Percentiles rank a stretch among this genome's conserved stretches.
These are phyloP conservation scores for Alternaria viburni DNA, from an alignment of 2,329 filamentous ascomycete genomes.

Conservation along the genomic window DNA sequence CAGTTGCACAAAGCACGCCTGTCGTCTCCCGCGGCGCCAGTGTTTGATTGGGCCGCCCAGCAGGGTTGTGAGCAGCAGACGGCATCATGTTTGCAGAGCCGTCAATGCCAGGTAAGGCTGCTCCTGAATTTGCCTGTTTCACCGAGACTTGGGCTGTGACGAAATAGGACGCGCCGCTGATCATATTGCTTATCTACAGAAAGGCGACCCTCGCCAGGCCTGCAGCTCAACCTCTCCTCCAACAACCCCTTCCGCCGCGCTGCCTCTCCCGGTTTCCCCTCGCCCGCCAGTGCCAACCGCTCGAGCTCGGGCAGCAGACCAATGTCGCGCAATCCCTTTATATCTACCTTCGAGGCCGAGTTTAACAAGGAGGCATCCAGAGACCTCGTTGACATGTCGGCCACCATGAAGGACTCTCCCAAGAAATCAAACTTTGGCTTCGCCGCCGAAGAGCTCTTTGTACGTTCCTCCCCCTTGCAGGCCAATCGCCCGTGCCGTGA, in stretches of 20 bases:
- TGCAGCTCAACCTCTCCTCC: slow-evolving; percentile 70
- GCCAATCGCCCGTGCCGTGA: slow-evolving; percentile 10
- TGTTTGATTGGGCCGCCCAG: slow-evolving; percentile 41
- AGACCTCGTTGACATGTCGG: slow-evolving; percentile 48
- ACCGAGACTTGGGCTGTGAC: slow-evolving; percentile 35
- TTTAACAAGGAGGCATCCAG: slow-evolving; percentile 46
- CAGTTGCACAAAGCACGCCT: slow-evolving; percentile 23
- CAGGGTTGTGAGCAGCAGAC: slow-evolving; percentile 41
- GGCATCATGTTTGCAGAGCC: slow-evolving; percentile 51
- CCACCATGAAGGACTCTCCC: slow-evolving; percentile 51
- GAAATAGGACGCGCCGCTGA: slow-evolving; percentile 36
- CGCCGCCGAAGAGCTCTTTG: slow-evolving; percentile 75
- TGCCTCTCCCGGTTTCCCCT: slow-evolving; percentile 59
- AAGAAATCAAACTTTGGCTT: slow-evolving; percentile 52
- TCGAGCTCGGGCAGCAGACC: slow-evolving; percentile 66
- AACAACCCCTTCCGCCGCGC: slow-evolving; percentile 83
- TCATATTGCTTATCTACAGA: slow-evolving; percentile 45
- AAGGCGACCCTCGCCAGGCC: slow-evolving; percentile 59
- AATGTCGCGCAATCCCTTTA: slow-evolving; percentile 76
- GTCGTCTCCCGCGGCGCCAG: slow-evolving; percentile 30
- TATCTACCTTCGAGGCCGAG: slow-evolving; percentile 62
- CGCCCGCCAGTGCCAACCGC: slow-evolving; percentile 51
- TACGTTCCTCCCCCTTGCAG: slow-evolving; percentile 59
- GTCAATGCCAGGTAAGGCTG: slow-evolving; percentile 50
- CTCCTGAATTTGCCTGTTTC: slow-evolving; percentile 45